phyloP scores from a whole-genome alignment of 306 rosid species.

The Pachyrhizus erosus region DNA sequence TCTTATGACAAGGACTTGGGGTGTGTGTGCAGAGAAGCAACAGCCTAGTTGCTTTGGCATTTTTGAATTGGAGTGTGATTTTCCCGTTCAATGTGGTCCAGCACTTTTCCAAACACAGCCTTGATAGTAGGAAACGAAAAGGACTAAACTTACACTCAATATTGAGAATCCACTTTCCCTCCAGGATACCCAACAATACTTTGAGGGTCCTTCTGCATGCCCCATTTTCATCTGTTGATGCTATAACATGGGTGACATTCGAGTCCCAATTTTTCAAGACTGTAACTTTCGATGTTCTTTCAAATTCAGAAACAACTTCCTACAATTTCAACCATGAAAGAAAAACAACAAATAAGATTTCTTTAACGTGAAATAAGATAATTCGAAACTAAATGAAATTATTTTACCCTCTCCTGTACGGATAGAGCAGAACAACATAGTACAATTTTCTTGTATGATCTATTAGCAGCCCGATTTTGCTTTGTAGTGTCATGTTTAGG shows the following conservation, averaged over 20 bases:
- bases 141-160: constrained; percentile 63
- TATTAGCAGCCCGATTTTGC: constrained; percentile 47
- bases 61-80: too few species aligned
- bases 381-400: constrained; percentile 26
- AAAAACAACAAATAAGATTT: background rate
- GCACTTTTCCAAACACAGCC: too few species aligned
- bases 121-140: background rate
- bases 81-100: too few species aligned
- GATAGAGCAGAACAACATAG: constrained; percentile 93
- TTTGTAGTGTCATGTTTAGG: constrained; percentile 39
- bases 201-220: constrained; percentile 95
- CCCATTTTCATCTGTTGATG: constrained; percentile 79
- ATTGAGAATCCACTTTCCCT: constrained; percentile 90
- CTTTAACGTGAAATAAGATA: background rate
- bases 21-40: too few species aligned
- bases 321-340: constrained; percentile 48
- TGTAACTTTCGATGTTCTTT: constrained; percentile 63
- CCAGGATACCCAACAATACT: constrained; percentile 85
- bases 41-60: too few species aligned
- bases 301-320: constrained; percentile 77
- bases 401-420: constrained; percentile 70
- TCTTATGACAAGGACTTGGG: background rate
- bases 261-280: constrained; percentile 83
- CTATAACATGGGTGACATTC: constrained; percentile 84
- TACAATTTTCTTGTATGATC: constrained; percentile 66